phyloP scores from a whole-genome alignment of 345 rosid genomes.

The Gynandropsis gynandra region DNA sequence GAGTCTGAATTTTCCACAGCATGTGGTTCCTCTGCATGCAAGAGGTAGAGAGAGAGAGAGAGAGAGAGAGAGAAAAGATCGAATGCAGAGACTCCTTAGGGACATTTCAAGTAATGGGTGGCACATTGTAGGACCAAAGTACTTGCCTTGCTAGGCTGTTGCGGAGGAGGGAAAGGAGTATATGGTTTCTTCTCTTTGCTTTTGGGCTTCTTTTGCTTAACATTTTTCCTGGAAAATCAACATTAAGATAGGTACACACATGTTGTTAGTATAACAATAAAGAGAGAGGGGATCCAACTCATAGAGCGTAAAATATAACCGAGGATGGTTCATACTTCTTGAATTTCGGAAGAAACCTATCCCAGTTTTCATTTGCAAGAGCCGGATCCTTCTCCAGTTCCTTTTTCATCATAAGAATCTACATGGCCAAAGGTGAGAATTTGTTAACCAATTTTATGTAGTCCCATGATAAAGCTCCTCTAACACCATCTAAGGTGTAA shows the following conservation, averaged over 20 bases:
- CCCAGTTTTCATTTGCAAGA: constrained; percentile 76
- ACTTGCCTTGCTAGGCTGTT: constrained; percentile 77
- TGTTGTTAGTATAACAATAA: not conserved
- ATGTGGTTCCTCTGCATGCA: too few species aligned
- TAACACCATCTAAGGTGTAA: not conserved
- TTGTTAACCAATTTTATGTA: not conserved
- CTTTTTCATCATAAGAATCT: constrained; percentile 90
- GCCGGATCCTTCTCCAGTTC: constrained; percentile 81
- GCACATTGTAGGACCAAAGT: not conserved
- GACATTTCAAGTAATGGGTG: too few species aligned
- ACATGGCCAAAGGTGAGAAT: constrained; percentile 9
- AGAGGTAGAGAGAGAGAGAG: too few species aligned
- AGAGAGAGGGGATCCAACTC: constrained; percentile 1
- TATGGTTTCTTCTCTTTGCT: constrained; percentile 73
- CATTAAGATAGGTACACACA: not conserved
- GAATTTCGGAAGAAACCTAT: constrained; percentile 76
- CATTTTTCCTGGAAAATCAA: constrained; percentile 60
- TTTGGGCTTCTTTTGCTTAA: constrained; percentile 65
- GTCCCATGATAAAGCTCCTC: constrained; percentile 13
- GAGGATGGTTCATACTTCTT: constrained; percentile 56
- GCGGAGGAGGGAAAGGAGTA: constrained; percentile 85
- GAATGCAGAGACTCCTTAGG: too few species aligned
- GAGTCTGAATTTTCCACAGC: too few species aligned
- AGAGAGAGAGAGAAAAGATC: too few species aligned
- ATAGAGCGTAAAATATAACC: not conserved